Evolutionary conservation across 495 filamentous ascomycete species (phyloP), one percentile per base, ranked within the genome.

Genomic region (Penicillium roqueforti): DNA sequence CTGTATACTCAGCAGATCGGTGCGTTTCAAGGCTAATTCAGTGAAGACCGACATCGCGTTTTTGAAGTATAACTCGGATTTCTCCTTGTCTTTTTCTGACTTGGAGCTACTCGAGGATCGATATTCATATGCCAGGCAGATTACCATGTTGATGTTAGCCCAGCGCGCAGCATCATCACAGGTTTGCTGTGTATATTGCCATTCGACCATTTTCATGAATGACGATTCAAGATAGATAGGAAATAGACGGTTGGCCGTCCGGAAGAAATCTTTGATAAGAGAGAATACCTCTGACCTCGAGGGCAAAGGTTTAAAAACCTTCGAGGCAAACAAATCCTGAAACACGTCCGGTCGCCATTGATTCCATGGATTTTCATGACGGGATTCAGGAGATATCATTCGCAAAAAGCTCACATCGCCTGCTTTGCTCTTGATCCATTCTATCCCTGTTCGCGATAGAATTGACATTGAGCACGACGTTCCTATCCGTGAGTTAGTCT

Each of bases 401-500:
- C 84, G 81, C 65, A 95, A 86, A 69, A 96, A 96, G 4, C 86
- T 91, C 14, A 63, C 80, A 61, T 97, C 92, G 16, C 93, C 93
- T 28, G 91, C 95, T 73, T 92, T 97, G 53, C 88, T 84, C 60
- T 95, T 97, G 45, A 98, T 91, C 92, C 95, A 98, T 62, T 96
- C 87, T 46, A 98, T 91, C 37, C 93, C 93, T 65, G 92, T 91
- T 19, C 89, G 89, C 2, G 92, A 96, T 68, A 95, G 84, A 53
- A 98, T 97, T 26, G 91, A 96, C 67, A 96, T 88, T 6, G 90
- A 91, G 4, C 90, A 96, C 0, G 91, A 95, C 6, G 89, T 91
- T 31, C 92, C 91, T 96, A 56, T 18, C 19, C 22, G 13, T 26
- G 1, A 3, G 50, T 53, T n/a, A 47, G 59, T 71, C 60, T 47